Conservation (phyloP, 805 yeast species). For the Ogataea philodendri region DNA sequence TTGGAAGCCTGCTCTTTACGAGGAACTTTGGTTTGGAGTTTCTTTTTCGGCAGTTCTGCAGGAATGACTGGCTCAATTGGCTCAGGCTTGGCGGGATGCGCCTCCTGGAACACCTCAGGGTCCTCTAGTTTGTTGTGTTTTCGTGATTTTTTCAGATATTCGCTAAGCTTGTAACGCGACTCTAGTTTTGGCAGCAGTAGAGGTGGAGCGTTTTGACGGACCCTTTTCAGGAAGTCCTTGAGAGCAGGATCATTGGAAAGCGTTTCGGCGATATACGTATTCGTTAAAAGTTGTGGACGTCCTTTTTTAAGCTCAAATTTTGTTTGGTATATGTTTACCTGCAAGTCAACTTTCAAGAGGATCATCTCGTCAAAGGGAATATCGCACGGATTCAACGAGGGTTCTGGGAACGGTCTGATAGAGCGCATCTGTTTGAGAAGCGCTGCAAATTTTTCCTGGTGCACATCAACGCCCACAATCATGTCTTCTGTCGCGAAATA, state of each 20-base stretch:
- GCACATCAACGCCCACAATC: constrained; percentile 18
- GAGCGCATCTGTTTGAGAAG: constrained; percentile 3
- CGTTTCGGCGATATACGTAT: constrained; percentile 8
- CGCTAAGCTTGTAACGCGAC: constrained; percentile 5
- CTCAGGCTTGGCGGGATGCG: too few relatives aligned
- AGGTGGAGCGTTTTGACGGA: constrained; percentile 14
- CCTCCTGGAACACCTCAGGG: too few relatives aligned
- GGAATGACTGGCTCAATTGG: too few relatives aligned
- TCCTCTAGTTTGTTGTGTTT: too few relatives aligned
- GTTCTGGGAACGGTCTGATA: constrained; percentile 10
- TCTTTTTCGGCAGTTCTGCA: background rate
- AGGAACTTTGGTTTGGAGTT: background rate
- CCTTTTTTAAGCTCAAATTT: constrained; percentile 23
- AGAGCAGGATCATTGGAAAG: constrained; percentile 16
- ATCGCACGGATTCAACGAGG: constrained; percentile 17
- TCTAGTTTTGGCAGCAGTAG: constrained; percentile 18
- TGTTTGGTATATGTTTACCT: constrained; percentile 16
- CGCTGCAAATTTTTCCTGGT: constrained; percentile 6
- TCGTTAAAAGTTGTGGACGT: constrained; percentile 10
- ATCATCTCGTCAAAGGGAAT: constrained; percentile 16
- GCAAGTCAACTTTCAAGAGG: constrained; percentile 22
- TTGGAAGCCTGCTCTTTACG: background rate
- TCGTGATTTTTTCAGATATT: background rate
- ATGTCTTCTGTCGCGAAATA: constrained; percentile 4
- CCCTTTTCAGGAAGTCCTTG: constrained; percentile 17